Percentiles rank a stretch among this genome's conserved stretches.
phyloP scores from a whole-genome alignment of 1,284 basidiomycete species.

The Coriolopsis trogii region DNA sequence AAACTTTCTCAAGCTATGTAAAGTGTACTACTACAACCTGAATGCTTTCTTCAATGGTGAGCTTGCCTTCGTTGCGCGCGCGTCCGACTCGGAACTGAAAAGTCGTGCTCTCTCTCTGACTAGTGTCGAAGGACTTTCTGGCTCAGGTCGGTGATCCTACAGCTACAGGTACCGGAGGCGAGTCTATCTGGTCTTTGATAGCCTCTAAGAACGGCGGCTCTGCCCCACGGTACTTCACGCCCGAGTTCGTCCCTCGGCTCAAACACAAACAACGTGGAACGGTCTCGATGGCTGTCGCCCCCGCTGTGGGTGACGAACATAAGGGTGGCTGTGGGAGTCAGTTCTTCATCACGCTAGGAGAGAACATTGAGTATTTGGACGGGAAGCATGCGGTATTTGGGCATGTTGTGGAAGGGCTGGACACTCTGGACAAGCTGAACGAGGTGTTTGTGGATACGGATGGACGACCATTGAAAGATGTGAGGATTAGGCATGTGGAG shows the following conservation, averaged over 20 bases:
- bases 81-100: constrained; percentile 1
- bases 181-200: constrained; percentile 80
- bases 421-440: constrained; percentile 92
- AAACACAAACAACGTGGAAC: constrained; percentile 91
- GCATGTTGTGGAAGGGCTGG: constrained; percentile 91
- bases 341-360: constrained; percentile 93
- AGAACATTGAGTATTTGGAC: constrained; percentile 93
- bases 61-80: constrained; percentile 28
- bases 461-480: constrained; percentile 90
- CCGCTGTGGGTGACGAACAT: constrained; percentile 61
- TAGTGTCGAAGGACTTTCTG: constrained; percentile 95
- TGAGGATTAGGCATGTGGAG: constrained; percentile 91
- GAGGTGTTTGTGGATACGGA: constrained; percentile 89
- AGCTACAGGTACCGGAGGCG: constrained; percentile 93
- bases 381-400: constrained; percentile 97
- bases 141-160: constrained; percentile 95
- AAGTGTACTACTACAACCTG: constrained; percentile 95
- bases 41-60: constrained; percentile 96
- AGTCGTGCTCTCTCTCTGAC: constrained; percentile 13
- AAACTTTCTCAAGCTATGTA: constrained; percentile 98
- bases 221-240: constrained; percentile 78
- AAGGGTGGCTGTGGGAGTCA: constrained; percentile 90
- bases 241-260: constrained; percentile 78
- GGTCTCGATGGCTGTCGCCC: constrained; percentile 94
- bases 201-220: constrained; percentile 49